Evolutionary conservation across 2,329 filamentous ascomycete genomes (phyloP).

Genomic region (Rutstroemia sp.): DNA sequence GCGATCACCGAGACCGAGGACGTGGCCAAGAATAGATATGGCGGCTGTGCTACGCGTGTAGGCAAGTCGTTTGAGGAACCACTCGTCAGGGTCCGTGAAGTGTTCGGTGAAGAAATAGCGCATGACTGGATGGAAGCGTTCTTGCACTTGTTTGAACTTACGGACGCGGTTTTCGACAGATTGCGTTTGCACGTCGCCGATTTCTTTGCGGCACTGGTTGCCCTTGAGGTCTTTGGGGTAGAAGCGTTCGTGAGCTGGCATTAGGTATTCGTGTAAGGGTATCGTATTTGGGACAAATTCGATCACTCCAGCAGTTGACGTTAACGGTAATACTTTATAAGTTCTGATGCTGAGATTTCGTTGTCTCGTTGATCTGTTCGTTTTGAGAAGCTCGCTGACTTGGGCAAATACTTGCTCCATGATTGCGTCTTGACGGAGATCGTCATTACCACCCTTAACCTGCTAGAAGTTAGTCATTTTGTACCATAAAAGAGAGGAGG

Average conservation of each 20-base stretch:
- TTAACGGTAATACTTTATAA: constrained; percentile 93
- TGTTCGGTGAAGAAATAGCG: constrained; percentile 95
- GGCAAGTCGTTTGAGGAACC: constrained; percentile 82
- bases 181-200: constrained; percentile 63
- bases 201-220: constrained; percentile 69
- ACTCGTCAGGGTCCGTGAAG: constrained; percentile 89
- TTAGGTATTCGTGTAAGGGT: constrained; percentile 83
- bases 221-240: constrained; percentile 77
- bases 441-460: constrained; percentile 92
- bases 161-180: constrained; percentile 63
- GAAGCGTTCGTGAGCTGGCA: constrained; percentile 83
- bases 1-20: constrained; percentile 86
- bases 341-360: constrained; percentile 86
- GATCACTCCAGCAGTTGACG: constrained; percentile 79
- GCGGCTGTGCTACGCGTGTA: constrained; percentile 92
- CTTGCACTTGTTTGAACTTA: constrained; percentile 69
- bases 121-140: constrained; percentile 87
- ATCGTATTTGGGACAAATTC: constrained; percentile 95
- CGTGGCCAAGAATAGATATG: constrained; percentile 89
- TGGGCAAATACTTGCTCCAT: constrained; percentile 99
- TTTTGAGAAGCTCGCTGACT: constrained; percentile 81
- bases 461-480: constrained; percentile 27
- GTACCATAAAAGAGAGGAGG: background rate
- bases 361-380: constrained; percentile 80
- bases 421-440: constrained; percentile 91